These are phyloP conservation scores for Solanum piurae DNA, from an alignment of 257 asterid species.

Conservation along the genomic window DNA sequence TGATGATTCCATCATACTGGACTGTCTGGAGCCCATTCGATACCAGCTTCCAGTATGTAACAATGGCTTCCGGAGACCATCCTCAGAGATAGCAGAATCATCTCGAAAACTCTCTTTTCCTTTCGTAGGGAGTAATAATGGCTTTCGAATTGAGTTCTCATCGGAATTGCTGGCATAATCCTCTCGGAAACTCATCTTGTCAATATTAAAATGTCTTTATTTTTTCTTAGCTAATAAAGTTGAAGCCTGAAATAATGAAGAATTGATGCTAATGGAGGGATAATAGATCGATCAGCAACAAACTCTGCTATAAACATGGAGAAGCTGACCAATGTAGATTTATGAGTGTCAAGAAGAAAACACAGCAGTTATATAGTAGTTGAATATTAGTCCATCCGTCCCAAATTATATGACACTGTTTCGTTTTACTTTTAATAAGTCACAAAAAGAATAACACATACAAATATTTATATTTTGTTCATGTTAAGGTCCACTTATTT, in stretches of 20 bases:
- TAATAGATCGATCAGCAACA: background rate
- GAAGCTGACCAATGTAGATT: background rate
- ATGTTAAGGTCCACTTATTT: too few species aligned
- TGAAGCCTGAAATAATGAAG: background rate
- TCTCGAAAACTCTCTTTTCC: background rate
- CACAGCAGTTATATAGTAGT: background rate
- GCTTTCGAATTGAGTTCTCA: background rate
- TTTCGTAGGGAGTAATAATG: background rate
- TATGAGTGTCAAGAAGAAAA: background rate
- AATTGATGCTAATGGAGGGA: background rate
- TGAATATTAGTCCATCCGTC: too few species aligned
- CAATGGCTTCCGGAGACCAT: conserved; percentile 67
- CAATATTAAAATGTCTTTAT: background rate
- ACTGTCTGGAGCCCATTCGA: conserved; percentile 48
- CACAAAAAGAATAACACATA: too few species aligned
- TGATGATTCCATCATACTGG: conserved; percentile 56
- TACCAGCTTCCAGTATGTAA: conserved; percentile 87
- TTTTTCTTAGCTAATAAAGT: too few species aligned
- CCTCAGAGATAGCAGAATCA: conserved; percentile 21
- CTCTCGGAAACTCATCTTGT: background rate
- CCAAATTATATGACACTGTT: too few species aligned
- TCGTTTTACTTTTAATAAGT: too few species aligned
- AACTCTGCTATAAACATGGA: background rate
- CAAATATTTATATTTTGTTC: too few species aligned
- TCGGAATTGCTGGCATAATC: background rate